Conservation (phyloP, 2,329 filamentous ascomycete genomes). For the Pestalotiopsis sp. region DNA sequence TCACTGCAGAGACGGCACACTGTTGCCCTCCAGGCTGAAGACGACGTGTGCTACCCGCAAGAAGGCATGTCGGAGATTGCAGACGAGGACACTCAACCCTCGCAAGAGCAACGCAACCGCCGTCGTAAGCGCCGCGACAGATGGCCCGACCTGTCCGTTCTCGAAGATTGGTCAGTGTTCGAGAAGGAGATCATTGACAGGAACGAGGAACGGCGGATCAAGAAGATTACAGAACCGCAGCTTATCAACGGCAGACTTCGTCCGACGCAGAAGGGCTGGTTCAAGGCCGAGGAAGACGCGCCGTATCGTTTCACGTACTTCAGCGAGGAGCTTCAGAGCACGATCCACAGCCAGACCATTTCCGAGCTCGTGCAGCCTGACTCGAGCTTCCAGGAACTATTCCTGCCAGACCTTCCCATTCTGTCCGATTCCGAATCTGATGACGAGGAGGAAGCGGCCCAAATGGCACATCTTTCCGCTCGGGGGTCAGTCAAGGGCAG, state of each 20-base stretch:
- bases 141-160: constrained; percentile 83
- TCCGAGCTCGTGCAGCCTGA: constrained; percentile 89
- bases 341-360: constrained; percentile 94
- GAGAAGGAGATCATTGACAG: constrained; percentile 75
- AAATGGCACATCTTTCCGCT: constrained; percentile 20
- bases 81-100: constrained; percentile 68
- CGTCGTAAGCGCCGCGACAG: constrained; percentile 66
- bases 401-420: constrained; percentile 82
- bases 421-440: constrained; percentile 71
- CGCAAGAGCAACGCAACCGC: constrained; percentile 42
- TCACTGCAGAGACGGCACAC: constrained; percentile 55
- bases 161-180: constrained; percentile 88
- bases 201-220: constrained; percentile 79
- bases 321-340: constrained; percentile 95
- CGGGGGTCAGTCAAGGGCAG: constrained; percentile 27
- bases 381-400: constrained; percentile 82
- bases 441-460: constrained; percentile 54
- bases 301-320: constrained; percentile 98
- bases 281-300: constrained; percentile 82
- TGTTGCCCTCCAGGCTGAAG: constrained; percentile 68
- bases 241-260: constrained; percentile 88
- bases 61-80: constrained; percentile 78
- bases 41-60: constrained; percentile 91
- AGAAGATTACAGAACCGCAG: constrained; percentile 92
- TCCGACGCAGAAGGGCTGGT: constrained; percentile 80